Evolutionary conservation across 805 yeast genomes (phyloP), one percentile per base, ranked within the genome.

Genomic region (Groenewaldozyma tartarivorans): DNA sequence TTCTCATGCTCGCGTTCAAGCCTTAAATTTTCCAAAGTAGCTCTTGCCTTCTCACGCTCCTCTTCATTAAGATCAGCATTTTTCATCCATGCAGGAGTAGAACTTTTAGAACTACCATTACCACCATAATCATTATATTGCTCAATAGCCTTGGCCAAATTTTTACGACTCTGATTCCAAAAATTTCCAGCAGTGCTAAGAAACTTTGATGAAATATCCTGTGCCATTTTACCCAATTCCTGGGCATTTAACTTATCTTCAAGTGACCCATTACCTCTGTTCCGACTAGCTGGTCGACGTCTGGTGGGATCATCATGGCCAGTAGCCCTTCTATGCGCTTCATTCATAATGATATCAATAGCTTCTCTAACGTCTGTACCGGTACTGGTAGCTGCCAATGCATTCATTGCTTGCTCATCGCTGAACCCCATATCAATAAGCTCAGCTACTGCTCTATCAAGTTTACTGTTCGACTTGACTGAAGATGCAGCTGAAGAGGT

Each of bases 341-440:
- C 68, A 35, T 63, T 68, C 81, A 84, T 79, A 27, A 84, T 64
- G 48, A 62, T 72, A 38, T 76, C 74, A 17, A 83, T 80, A 22
- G 94, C 87, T 19, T 64, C 69, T 43, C 79, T 74, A 5, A 83
- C 64, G 48, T 81, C 74, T 4, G 68, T 55, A 0, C 87, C 84
- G 26, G 62, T 52, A 1, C 54, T 57, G 0, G 79, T 74, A 35
- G 65, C 60, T 5, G 60, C 68, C 29, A 85, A 64, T 0, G 94
- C 94, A 2, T 62, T 60, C 20, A 67, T 69, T 3, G 92, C 77
- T 39, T 68, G 72, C 1, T 74, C 77, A 1, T 72, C 62, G 1
- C 79, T 59, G 52, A 85, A 85, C 2, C 95, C 95, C 76, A 85
- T 85, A 44, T 84, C 92, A 2, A 82, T 60, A 33, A 84, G 64